A percentile compares a stretch with the other conserved stretches of the same genome.
phyloP scores from a whole-genome alignment of 352 stramenopile genomes.

The Phytopythium boreale region DNA sequence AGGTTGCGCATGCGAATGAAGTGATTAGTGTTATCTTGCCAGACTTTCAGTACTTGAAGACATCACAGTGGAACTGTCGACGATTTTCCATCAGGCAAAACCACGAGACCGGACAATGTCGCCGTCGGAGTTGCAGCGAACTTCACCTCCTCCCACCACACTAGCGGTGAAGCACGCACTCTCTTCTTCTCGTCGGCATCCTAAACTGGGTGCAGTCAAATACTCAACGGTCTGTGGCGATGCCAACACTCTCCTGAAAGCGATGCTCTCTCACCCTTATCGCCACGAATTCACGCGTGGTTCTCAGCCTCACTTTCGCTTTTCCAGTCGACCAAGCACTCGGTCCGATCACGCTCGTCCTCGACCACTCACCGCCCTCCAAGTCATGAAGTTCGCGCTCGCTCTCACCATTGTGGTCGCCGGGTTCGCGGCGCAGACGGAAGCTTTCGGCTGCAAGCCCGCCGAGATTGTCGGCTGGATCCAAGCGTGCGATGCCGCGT shows the following conservation, averaged over 20 bases:
- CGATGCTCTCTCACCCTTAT: background rate
- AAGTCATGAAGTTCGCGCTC: background rate
- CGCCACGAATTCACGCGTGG: background rate
- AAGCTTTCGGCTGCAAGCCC: background rate
- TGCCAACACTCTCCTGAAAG: too few species aligned
- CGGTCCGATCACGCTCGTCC: background rate
- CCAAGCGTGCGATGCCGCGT: background rate
- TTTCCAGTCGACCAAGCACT: background rate
- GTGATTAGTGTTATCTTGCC: too few species aligned
- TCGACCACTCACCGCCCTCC: background rate
- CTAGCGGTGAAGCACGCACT: background rate
- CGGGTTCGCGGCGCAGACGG: background rate
- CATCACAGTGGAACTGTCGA: background rate
- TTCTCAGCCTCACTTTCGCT: conserved; percentile 2
- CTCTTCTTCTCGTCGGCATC: background rate
- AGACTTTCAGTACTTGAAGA: too few species aligned
- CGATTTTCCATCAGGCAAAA: background rate
- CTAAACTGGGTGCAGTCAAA: background rate
- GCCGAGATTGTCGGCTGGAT: background rate
- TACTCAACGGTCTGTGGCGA: background rate
- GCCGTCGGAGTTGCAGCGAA: background rate
- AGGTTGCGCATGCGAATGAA: too few species aligned
- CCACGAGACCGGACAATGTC: background rate
- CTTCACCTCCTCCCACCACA: background rate
- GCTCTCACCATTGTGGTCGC: background rate